These are phyloP conservation scores for Entophlyctis luteolus DNA, from an alignment of 192 early-diverging fungal species.

Conservation along the genomic window DNA sequence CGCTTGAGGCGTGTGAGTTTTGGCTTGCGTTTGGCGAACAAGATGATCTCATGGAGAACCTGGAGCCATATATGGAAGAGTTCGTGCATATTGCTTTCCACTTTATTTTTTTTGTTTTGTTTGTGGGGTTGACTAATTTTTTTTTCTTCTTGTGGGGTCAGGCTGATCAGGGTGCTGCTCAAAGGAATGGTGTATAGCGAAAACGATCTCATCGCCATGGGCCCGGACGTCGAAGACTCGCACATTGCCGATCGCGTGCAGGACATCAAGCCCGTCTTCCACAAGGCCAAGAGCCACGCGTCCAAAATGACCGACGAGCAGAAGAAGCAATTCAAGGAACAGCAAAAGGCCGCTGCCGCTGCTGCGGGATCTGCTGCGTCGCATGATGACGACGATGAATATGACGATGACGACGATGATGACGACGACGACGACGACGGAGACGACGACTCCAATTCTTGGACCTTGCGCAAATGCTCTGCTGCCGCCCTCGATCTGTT, in stretches of 20 bases:
- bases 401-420: constrained; percentile 72
- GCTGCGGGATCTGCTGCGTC: too few species aligned
- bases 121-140: too few species aligned
- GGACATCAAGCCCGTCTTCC: constrained; percentile 93
- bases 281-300: constrained; percentile 76
- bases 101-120: background rate
- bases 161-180: constrained; percentile 86
- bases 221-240: constrained; percentile 72
- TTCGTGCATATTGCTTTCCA: constrained; percentile 16
- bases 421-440: constrained; percentile 80
- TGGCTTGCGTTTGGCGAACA: constrained; percentile 97
- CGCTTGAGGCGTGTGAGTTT: constrained; percentile 98
- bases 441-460: constrained; percentile 83
- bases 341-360: constrained; percentile 31
- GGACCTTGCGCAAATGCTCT: constrained; percentile 98
- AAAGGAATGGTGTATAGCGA: constrained; percentile 96
- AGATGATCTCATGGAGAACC: constrained; percentile 63
- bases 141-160: constrained; percentile 25
- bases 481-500: constrained; percentile 94
- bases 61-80: constrained; percentile 44
- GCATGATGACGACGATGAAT: constrained; percentile 28
- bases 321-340: constrained; percentile 39
- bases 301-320: constrained; percentile 44
- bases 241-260: constrained; percentile 81
- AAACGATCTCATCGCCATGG: constrained; percentile 74